phyloP scores from a whole-genome alignment of 306 rosid species.

The Adenanthera pavonina region DNA sequence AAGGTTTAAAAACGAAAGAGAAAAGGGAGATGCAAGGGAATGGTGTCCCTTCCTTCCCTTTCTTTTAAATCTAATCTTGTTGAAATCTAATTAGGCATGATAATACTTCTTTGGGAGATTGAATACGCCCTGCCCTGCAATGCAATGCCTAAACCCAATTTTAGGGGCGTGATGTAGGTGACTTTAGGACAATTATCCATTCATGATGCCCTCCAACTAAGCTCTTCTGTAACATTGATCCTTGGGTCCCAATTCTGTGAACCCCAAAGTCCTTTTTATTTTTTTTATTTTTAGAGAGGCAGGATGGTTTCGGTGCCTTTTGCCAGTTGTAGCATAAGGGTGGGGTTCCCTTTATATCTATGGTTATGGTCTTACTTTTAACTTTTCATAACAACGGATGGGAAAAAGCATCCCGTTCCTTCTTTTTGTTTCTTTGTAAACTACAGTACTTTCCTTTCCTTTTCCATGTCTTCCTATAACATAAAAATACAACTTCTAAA shows the following conservation, averaged over 20 bases:
- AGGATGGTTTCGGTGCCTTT: slow-evolving; percentile 38
- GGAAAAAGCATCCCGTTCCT: slow-evolving; percentile 37
- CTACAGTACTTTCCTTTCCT: slow-evolving; percentile 22
- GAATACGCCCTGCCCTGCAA: slow-evolving; percentile 32
- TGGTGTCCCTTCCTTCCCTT: not conserved
- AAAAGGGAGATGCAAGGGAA: not conserved
- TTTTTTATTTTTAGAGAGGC: not conserved
- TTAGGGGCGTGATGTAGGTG: slow-evolving; percentile 53
- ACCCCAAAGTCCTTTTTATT: slow-evolving; percentile 43
- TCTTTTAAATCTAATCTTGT: not conserved
- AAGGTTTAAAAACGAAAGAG: not conserved
- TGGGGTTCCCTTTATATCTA: slow-evolving; percentile 12
- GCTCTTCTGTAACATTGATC: slow-evolving; percentile 46
- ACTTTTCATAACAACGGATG: slow-evolving; percentile 38
- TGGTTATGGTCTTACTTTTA: slow-evolving; percentile 8
- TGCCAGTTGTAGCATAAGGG: slow-evolving; percentile 52
- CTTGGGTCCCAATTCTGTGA: slow-evolving; percentile 57
- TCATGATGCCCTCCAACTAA: slow-evolving; percentile 63
- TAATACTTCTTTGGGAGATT: slow-evolving; percentile 37
- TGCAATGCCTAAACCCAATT: slow-evolving; percentile 42
- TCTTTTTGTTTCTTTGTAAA: slow-evolving; percentile 50
- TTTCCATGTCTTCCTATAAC: not conserved
- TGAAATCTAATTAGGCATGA: not conserved
- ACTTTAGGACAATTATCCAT: slow-evolving; percentile 57
- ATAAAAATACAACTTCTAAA: not conserved